phyloP scores from a whole-genome alignment of 2,329 filamentous ascomycete species.

The Fusarium beomiforme region DNA sequence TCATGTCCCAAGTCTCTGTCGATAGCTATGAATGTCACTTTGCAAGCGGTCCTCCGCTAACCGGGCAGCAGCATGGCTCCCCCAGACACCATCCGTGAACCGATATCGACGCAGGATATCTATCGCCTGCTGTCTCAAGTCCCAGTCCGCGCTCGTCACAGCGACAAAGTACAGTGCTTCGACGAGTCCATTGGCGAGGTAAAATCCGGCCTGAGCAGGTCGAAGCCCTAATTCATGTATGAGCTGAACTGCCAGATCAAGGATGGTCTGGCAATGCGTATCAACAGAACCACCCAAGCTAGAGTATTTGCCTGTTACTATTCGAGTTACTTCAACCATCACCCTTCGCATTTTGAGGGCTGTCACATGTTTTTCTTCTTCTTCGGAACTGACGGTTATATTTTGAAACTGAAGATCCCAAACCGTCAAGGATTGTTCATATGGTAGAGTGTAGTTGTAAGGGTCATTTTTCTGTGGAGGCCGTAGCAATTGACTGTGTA shows the following conservation, averaged over 20 bases:
- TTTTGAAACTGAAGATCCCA: background rate
- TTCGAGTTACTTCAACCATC: background rate
- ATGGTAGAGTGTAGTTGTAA: too few relatives aligned
- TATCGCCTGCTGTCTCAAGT: background rate
- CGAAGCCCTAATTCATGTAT: background rate
- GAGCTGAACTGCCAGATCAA: rapidly evolving
- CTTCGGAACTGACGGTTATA: rapidly evolving
- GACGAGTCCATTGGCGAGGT: background rate
- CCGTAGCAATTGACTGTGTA: background rate
- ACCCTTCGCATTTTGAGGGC: background rate
- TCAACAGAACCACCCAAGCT: rapidly evolving
- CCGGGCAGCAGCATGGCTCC: background rate
- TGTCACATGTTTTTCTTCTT: background rate
- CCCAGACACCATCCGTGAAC: background rate
- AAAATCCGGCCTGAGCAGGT: rapidly evolving
- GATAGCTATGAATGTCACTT: background rate
- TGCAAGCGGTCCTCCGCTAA: background rate
- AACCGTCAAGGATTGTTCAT: rapidly evolving
- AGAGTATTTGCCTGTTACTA: rapidly evolving
- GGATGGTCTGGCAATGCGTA: background rate
- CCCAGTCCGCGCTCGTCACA: background rate
- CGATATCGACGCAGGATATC: background rate
- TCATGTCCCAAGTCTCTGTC: background rate
- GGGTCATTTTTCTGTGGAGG: too few relatives aligned
- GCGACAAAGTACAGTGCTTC: background rate